Base-by-base conservation (phyloP, 2,329 filamentous ascomycete species). In the Ilyonectria sp. region DNA sequence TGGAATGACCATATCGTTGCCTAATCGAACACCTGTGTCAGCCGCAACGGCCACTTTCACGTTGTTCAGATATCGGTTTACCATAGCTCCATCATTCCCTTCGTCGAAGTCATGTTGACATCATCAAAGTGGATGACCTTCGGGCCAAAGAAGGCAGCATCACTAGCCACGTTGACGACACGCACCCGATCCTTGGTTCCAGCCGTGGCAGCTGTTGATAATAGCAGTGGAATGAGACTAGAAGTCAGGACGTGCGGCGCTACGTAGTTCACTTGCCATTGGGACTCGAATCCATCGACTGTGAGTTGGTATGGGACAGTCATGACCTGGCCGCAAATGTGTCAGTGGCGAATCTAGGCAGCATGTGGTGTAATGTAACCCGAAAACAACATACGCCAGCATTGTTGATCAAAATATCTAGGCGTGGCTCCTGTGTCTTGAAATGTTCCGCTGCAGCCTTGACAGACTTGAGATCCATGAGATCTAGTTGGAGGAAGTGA, bases 81-180 rank as follows among this genome's bases (percentile, higher is more conserved):
- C 74, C 57, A 74, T n/a, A 69, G 64, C 0, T 69, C 70, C 4
- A 68, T 46, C 5, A 55, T 60, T 17, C 75, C 75, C 47, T 64
- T 69, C 1, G 68, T 63, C 2, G 57, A 19, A 1, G 69, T 67
- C 54, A 77, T 69, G 21, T 76, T 77, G 1, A 71, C 61, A 7
- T 77, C 73, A 0, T 72, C 70, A 3, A 72, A 70, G 2, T 74
- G 63, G 29, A 77, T 76, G 2, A 37, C 33, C 0, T 74, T 69
- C 0, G 74, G 71, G 0, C 73, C 74, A 44, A 70, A 53, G 1
- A 63, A 65, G 2, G 71, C 69, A 26, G 65, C 59, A 3, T 77
- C 75, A 19, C 75, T 76, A 0, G 72, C 61, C 1, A 76, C 75
- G n/a, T 77, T 77, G 52, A 76, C 55, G 0, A 77, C 53, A 8